Evolutionary conservation across 352 stramenopile genomes (phyloP), one percentile per base, ranked within the genome.

Genomic region (Phytophthora boehmeriae): DNA sequence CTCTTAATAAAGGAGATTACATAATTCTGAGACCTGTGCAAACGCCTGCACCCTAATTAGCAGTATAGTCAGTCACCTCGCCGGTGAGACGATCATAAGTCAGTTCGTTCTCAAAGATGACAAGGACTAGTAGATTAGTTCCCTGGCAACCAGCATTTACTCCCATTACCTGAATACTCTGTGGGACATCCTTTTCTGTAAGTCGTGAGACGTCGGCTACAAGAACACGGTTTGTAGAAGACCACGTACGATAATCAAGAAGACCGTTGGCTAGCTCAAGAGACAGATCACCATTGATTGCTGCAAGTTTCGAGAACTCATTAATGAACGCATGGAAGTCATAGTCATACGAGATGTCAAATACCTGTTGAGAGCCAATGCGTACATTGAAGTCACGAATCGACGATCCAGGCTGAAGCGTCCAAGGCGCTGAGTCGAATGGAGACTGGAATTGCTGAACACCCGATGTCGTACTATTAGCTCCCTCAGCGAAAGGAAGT

Each of bases 381-480:
- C 8, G 35, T 6, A 53, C 46, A 34, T 53, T 53, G 8, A 53
- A 28, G 28, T 53, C 41, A 2, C 46, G 28, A 42, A 42, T 9
- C 13, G 35, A 42, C 35, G 11, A 42, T 5, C n/a, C 34, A 6
- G 28, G 47, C 19, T 54, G 47, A 28, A 43, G 9, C 28, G 20
- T 54, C 47, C 47, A 54, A 5, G 32, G 35, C 2, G 49, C 49
- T 1, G 10, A 34, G 36, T 56, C 35, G 4, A 56, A 56, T 13
- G 49, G 49, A 0, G 4, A 27, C 9, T 56, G 49, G 17, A 56
- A 56, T 23, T 56, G 34, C 23, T 56, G 32, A 35, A 56, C 49
- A 20, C 8, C 25, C 8, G 43, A 10, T 32, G 14, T 13, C 41
- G 27, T 23, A 16, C 20, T 36, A 22, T 11, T 11, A 22, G 43